phyloP scores from a whole-genome alignment of 2,329 filamentous ascomycete genomes.

The Pseudodiploospora longispora region DNA sequence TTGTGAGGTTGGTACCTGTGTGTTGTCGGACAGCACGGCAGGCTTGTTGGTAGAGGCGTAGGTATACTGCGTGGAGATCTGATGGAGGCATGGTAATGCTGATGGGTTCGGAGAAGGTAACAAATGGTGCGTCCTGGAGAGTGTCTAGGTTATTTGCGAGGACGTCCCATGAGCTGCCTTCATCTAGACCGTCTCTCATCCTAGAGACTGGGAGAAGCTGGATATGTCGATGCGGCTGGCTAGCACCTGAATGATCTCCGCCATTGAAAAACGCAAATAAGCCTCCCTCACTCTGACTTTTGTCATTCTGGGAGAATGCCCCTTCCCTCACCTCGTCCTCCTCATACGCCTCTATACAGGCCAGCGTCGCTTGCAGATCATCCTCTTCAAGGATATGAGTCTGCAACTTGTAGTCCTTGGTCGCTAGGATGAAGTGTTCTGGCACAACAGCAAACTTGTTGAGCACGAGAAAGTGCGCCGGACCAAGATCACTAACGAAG shows the following conservation, averaged over 20 bases:
- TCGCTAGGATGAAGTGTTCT: slow-evolving; percentile 65
- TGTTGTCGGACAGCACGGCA: slow-evolving; percentile 28
- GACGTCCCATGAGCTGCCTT: slow-evolving; percentile 35
- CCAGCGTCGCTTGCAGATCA: slow-evolving; percentile 54
- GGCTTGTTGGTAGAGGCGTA: slow-evolving; percentile 39
- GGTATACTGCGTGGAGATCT: slow-evolving; percentile 35
- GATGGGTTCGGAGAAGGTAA: slow-evolving; percentile 34
- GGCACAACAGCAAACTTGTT: slow-evolving; percentile 70
- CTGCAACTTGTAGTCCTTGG: slow-evolving; percentile 55
- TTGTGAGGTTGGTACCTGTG: neutral
- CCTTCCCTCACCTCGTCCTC: neutral
- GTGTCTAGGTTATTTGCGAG: slow-evolving; percentile 30
- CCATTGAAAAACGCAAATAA: slow-evolving; percentile 65
- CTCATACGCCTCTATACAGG: slow-evolving; percentile 52
- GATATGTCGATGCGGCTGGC: slow-evolving; percentile 63
- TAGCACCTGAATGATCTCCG: slow-evolving; percentile 59
- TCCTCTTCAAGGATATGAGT: slow-evolving; percentile 51
- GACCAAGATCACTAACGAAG: slow-evolving; percentile 41
- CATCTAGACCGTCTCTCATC: slow-evolving; percentile 48
- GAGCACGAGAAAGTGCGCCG: slow-evolving; percentile 56
- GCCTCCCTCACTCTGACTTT: slow-evolving; percentile 15
- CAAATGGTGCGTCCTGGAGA: slow-evolving; percentile 28
- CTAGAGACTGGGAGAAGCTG: slow-evolving; percentile 59
- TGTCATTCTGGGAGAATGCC: slow-evolving; percentile 1
- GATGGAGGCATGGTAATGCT: slow-evolving; percentile 22